Conservation (phyloP, 306 rosid species). For the Arachis stenosperma region DNA sequence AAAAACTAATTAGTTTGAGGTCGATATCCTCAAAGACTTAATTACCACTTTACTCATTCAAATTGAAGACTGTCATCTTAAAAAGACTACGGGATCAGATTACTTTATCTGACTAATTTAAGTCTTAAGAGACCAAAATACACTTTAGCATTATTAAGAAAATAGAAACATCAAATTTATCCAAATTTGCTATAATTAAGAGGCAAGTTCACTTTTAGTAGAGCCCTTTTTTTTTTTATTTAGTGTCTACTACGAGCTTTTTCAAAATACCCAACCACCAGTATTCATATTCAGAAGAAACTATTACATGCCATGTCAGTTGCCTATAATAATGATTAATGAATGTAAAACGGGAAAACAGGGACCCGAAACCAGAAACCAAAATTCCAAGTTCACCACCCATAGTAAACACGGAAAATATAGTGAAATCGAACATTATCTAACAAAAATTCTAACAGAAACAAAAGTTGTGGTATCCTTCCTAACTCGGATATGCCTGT, state of each 20-base stretch:
- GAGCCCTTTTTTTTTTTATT: no score
- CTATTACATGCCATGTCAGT: background rate
- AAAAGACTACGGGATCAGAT: no score
- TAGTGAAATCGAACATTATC: constrained; percentile 35
- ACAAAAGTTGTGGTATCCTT: constrained; percentile 39
- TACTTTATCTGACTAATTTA: no score
- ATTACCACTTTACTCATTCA: no score
- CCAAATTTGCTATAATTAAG: no score
- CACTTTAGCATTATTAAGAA: no score
- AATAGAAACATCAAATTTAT: no score
- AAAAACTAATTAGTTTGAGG: no score
- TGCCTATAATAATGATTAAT: background rate
- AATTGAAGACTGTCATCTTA: no score
- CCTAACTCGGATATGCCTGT: constrained; percentile 44
- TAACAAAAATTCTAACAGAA: constrained; percentile 42
- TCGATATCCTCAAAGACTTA: no score
- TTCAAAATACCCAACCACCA: background rate
- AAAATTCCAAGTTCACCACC: constrained; percentile 23
- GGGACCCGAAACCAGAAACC: background rate
- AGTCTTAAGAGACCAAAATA: no score
- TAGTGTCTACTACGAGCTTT: background rate
- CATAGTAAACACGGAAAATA: constrained; percentile 28
- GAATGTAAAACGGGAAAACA: background rate
- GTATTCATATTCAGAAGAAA: background rate
- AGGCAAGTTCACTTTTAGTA: no score